phyloP scores from a whole-genome alignment of 2,329 filamentous ascomycete species.

The Didymella glomerata region DNA sequence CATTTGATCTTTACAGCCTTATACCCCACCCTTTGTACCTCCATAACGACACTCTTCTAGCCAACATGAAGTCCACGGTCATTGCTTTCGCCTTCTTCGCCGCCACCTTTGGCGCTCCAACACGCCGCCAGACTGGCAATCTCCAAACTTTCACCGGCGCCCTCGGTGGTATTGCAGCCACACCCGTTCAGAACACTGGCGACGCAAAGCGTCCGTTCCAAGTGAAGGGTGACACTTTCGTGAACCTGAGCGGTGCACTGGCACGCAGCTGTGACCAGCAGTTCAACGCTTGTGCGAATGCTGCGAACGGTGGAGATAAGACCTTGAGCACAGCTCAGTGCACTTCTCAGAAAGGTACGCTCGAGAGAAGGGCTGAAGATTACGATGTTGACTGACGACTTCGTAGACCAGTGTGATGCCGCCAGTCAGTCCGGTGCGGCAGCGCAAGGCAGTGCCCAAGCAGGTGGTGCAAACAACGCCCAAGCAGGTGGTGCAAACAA shows the following conservation, averaged over 20 bases:
- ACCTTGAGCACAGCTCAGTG: constrained; percentile 62
- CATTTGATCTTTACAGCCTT: background rate
- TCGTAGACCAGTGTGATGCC: constrained; percentile 30
- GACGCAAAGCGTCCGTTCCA: constrained; percentile 56
- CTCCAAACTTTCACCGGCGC: constrained; percentile 54
- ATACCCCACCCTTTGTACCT: background rate
- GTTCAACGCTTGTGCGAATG: constrained; percentile 67
- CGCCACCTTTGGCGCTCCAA: constrained; percentile 2
- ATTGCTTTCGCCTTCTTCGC: constrained; percentile 11
- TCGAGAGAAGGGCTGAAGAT: background rate
- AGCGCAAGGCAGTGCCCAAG: constrained; percentile 4
- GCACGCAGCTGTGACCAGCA: constrained; percentile 71
- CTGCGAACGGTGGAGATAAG: constrained; percentile 61
- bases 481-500: too few species aligned
- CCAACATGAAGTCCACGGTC: constrained; percentile 10
- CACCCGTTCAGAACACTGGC: constrained; percentile 60
- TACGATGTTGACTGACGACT: background rate
- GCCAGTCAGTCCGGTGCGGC: constrained; percentile 13
- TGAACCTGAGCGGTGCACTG: constrained; percentile 63
- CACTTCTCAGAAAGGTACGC: constrained; percentile 60
- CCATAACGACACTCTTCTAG: background rate
- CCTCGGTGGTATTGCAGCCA: constrained; percentile 63
- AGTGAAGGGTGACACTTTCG: constrained; percentile 57
- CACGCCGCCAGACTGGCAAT: constrained; percentile 27
- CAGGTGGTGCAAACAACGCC: background rate